Conservation (phyloP, 108 stramenopile species). For the Nitzschia palea region DNA sequence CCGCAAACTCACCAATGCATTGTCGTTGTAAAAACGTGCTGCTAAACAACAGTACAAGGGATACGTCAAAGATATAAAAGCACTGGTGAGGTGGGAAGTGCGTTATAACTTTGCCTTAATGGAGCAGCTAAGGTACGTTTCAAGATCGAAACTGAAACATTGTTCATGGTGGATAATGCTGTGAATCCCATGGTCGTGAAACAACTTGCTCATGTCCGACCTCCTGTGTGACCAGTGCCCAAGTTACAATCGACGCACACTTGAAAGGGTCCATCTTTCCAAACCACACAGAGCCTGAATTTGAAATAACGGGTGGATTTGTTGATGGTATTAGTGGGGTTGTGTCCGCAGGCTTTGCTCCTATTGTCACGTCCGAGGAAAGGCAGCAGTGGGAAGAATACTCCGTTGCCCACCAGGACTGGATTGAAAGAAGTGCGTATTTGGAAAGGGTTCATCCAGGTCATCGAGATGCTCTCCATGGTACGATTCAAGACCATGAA, state of each 20-base stretch:
- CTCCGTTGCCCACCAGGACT: constrained; percentile 14
- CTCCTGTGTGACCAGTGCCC: not conserved
- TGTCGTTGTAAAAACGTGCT: no score
- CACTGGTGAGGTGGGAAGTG: constrained; percentile 22
- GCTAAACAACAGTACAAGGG: constrained; percentile 10
- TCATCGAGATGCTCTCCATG: constrained; percentile 17
- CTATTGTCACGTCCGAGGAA: constrained; percentile 4
- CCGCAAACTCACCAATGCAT: no score
- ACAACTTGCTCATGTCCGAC: no score
- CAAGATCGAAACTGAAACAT: not conserved
- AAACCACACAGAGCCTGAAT: constrained; percentile 5
- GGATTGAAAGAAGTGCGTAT: constrained; percentile 21
- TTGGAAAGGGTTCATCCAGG: constrained; percentile 1
- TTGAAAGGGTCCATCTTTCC: constrained; percentile 1
- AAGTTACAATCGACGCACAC: not conserved
- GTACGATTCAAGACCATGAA: constrained; percentile 19
- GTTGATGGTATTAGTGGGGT: constrained; percentile 25
- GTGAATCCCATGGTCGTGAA: no score
- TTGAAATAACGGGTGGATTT: constrained; percentile 25
- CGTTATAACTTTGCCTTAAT: constrained; percentile 24
- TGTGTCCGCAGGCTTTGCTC: constrained; percentile 26
- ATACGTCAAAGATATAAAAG: constrained; percentile 7
- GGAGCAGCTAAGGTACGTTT: constrained; percentile 8
- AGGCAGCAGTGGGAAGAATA: constrained; percentile 21
- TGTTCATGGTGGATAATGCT: no score